phyloP scores from a whole-genome alignment of 1,284 basidiomycete species.

The Papiliotrema nemorosa region DNA sequence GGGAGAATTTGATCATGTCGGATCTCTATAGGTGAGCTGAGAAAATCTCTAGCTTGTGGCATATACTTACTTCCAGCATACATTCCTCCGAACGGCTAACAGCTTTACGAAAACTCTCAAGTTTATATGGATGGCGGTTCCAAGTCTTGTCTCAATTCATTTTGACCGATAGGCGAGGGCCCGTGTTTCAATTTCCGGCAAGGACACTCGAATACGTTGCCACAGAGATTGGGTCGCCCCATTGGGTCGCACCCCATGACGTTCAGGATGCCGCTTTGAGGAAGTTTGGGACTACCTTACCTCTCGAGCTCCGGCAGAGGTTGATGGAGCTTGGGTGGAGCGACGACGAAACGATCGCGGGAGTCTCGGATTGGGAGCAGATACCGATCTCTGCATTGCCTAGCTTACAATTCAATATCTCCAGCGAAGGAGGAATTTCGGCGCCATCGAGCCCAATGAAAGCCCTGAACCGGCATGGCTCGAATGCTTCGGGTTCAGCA shows the following conservation, averaged over 20 bases:
- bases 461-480: slow-evolving; percentile 14
- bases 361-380: slow-evolving; percentile 33
- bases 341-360: slow-evolving; percentile 25
- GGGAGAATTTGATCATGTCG: slow-evolving; percentile 18
- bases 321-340: slow-evolving; percentile 45
- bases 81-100: slow-evolving; percentile 9
- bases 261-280: slow-evolving; percentile 37
- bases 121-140: slow-evolving; percentile 35
- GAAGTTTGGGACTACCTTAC: slow-evolving; percentile 36
- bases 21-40: slow-evolving; percentile 21
- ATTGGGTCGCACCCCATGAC: slow-evolving; percentile 36
- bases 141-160: slow-evolving; percentile 34
- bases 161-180: slow-evolving; percentile 31
- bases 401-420: slow-evolving; percentile 13
- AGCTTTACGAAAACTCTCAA: slow-evolving; percentile 28
- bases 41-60: no score
- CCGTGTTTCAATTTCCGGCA: slow-evolving; percentile 32
- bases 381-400: slow-evolving; percentile 34
- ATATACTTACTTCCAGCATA: not conserved
- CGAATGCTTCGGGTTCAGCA: slow-evolving; percentile 21
- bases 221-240: slow-evolving; percentile 37
- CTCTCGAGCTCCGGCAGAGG: slow-evolving; percentile 38
- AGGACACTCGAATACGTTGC: slow-evolving; percentile 36
- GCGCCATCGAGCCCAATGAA: slow-evolving; percentile 11
- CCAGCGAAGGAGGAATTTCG: not conserved